Percentiles rank a stretch among this genome's conserved stretches.
Conservation (phyloP, 177 flowering plant species). For the Vitis hybrid region DNA sequence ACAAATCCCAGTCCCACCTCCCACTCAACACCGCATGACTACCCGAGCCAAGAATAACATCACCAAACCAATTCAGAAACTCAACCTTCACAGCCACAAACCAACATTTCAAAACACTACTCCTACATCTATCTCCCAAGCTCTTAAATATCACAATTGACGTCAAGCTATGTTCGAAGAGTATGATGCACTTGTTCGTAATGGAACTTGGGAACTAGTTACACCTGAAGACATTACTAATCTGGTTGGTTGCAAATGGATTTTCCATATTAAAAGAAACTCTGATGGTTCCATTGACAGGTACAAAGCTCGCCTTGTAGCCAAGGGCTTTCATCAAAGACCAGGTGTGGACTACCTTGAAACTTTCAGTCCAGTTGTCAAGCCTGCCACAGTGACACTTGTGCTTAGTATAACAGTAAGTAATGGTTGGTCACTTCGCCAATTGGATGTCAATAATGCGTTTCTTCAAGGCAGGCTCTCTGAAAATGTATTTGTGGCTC, state of each 20-base stretch:
- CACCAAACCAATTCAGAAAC: neutral
- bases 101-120: too few relatives aligned
- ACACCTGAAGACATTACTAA: neutral
- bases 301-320: conserved; percentile 6
- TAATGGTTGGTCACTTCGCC: neutral
- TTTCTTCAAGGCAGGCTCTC: neutral
- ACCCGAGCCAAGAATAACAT: neutral
- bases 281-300: conserved; percentile 7
- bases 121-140: too few relatives aligned
- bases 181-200: neutral
- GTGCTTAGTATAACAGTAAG: neutral
- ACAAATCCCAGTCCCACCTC: too few relatives aligned
- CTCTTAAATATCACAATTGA: too few relatives aligned
- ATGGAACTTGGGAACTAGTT: conserved; percentile 11
- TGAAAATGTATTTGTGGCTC: neutral
- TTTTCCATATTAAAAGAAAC: neutral
- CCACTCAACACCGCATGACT: neutral
- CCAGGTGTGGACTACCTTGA: conserved; percentile 2
- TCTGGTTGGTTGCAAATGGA: conserved; percentile 11
- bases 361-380: conserved; percentile 1
- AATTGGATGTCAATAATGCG: neutral
- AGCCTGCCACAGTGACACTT: neutral
- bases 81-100: too few relatives aligned
- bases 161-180: neutral
- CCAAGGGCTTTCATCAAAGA: conserved; percentile 1